Evolutionary conservation across 2,329 filamentous ascomycete species (phyloP).

Genomic region (Tricladium varicosporioides): DNA sequence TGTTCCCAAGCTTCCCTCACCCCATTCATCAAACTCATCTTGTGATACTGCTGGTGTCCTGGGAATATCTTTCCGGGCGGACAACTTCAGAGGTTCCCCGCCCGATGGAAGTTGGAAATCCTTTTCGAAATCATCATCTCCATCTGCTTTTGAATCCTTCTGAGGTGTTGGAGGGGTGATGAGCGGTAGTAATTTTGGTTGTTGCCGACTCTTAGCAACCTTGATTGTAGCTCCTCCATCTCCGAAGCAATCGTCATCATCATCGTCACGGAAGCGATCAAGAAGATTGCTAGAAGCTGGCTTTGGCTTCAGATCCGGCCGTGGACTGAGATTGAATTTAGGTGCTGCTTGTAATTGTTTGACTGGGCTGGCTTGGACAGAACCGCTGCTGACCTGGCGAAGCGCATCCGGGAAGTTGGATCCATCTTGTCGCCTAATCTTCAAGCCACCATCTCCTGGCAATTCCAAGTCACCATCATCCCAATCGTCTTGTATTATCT

Average conservation of each 20-base stretch:
- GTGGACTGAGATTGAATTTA: slow-evolving; percentile 29
- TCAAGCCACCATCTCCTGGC: slow-evolving; percentile 56
- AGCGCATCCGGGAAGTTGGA: slow-evolving; percentile 65
- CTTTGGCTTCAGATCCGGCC: slow-evolving; percentile 25
- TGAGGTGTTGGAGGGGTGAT: slow-evolving; percentile 56
- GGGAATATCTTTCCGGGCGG: slow-evolving; percentile 57
- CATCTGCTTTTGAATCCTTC: slow-evolving; percentile 34
- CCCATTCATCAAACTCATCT: slow-evolving; percentile 89
- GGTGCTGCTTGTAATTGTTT: slow-evolving; percentile 40
- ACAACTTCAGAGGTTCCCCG: slow-evolving; percentile 61
- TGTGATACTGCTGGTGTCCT: slow-evolving; percentile 58
- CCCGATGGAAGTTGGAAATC: slow-evolving; percentile 71
- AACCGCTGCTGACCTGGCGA: slow-evolving; percentile 56
- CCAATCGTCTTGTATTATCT: slow-evolving; percentile 75
- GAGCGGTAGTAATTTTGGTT: slow-evolving; percentile 51
- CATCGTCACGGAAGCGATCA: slow-evolving; percentile 62
- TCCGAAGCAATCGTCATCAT: slow-evolving; percentile 62
- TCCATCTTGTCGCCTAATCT: slow-evolving; percentile 62
- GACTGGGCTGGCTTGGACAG: slow-evolving; percentile 51
- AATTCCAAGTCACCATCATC: slow-evolving; percentile 76
- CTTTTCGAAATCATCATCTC: slow-evolving; percentile 67
- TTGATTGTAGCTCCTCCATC: slow-evolving; percentile 67
- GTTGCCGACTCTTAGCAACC: slow-evolving; percentile 55
- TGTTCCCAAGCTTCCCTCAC: slow-evolving; percentile 88
- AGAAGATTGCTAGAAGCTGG: slow-evolving; percentile 47